phyloP scores from a whole-genome alignment of 225 moss, liverwort and hornwort genomes.

The Physcomitrium patens region DNA sequence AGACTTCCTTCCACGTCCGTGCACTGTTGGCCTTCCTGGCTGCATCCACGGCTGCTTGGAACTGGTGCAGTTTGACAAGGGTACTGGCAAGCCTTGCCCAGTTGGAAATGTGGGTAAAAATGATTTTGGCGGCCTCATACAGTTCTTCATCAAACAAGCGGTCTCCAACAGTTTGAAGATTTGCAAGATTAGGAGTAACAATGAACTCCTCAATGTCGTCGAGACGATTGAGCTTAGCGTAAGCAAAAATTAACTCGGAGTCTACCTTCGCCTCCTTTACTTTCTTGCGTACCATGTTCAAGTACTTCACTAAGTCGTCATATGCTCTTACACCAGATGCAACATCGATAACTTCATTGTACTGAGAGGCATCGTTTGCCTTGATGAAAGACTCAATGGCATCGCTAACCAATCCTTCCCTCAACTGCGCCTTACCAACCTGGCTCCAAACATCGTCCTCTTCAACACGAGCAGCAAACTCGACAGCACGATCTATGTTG shows the following conservation, averaged over 20 bases:
- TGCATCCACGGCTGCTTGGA: constrained; percentile 78
- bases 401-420: constrained; percentile 63
- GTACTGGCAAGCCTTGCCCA: constrained; percentile 76
- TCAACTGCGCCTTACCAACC: constrained; percentile 89
- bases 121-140: constrained; percentile 68
- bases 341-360: constrained; percentile 63
- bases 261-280: constrained; percentile 72
- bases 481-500: constrained; percentile 75
- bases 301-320: constrained; percentile 63
- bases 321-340: constrained; percentile 64
- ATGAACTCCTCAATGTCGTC: constrained; percentile 74
- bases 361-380: constrained; percentile 68
- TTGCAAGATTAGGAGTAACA: constrained; percentile 66
- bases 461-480: constrained; percentile 88
- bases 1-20: constrained; percentile 74
- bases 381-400: constrained; percentile 70
- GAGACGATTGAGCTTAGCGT: constrained; percentile 66
- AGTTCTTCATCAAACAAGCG: constrained; percentile 67
- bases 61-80: constrained; percentile 70
- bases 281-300: constrained; percentile 79
- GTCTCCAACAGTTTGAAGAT: constrained; percentile 68
- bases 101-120: constrained; percentile 71
- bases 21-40: constrained; percentile 73
- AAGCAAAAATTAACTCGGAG: constrained; percentile 71
- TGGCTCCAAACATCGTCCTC: constrained; percentile 99